Percentiles rank a stretch among this genome's conserved stretches.
Evolutionary conservation across 257 asterid species (phyloP).

Genomic region (Gardenia jasminoides): DNA sequence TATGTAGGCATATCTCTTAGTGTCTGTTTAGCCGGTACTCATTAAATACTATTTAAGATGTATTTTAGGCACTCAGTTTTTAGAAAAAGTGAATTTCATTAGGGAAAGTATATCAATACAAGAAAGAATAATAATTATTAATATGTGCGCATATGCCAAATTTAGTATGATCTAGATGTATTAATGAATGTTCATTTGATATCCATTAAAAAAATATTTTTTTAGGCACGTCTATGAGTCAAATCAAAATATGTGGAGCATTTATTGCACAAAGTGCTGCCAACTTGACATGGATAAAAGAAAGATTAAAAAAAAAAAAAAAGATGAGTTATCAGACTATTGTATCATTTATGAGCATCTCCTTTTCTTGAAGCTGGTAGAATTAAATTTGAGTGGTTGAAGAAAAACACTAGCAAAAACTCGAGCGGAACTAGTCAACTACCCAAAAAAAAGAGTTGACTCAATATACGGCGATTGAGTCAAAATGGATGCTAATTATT

Average conservation of each 20-base stretch:
- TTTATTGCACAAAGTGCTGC: slow-evolving; percentile 4
- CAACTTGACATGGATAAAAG: not conserved
- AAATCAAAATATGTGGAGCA: not conserved
- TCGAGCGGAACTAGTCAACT: not conserved
- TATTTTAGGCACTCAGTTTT: too few species aligned
- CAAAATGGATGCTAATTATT: too few species aligned
- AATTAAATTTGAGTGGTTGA: slow-evolving; percentile 12
- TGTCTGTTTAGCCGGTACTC: too few species aligned
- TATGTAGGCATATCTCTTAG: too few species aligned
- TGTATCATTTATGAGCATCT: not conserved
- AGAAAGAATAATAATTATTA: too few species aligned
- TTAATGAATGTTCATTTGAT: too few species aligned
- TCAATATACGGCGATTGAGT: not conserved
- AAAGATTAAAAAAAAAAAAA: not conserved
- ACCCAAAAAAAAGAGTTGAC: not conserved
- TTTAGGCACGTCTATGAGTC: not conserved
- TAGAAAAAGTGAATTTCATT: too few species aligned
- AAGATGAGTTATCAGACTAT: not conserved
- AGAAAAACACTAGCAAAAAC: not conserved
- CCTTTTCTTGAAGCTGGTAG: slow-evolving; percentile 1
- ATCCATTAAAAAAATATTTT: too few species aligned
- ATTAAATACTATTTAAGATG: too few species aligned
- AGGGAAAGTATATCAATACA: too few species aligned
- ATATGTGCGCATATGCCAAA: too few species aligned
- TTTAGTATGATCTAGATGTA: too few species aligned